These are phyloP conservation scores for Penstemon eatonii DNA, from an alignment of 257 asterid species.

Conservation along the genomic window DNA sequence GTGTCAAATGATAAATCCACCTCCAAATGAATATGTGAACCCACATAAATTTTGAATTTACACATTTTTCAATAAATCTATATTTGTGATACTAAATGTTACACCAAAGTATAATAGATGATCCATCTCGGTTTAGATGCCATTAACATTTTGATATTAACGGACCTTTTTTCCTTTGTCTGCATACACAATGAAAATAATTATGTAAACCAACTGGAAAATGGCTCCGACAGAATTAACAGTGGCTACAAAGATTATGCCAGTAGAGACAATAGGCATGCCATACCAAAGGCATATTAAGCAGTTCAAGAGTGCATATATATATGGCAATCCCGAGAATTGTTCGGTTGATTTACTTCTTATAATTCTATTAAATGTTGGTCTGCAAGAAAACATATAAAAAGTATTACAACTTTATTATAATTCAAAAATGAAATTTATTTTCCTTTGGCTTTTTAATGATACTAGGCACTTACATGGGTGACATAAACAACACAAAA, in stretches of 20 bases:
- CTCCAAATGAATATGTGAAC: too few species aligned
- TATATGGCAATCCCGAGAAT: constrained; percentile 81
- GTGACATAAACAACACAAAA: constrained; percentile 74
- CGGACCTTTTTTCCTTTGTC: constrained; percentile 55
- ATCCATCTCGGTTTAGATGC: background rate
- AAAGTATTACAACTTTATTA: background rate
- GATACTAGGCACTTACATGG: constrained; percentile 60
- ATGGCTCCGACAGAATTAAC: constrained; percentile 77
- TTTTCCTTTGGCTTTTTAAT: background rate
- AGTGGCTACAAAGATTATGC: constrained; percentile 61
- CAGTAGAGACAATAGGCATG: constrained; percentile 64
- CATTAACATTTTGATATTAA: background rate
- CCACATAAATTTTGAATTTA: too few species aligned
- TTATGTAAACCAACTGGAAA: constrained; percentile 63
- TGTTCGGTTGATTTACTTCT: constrained; percentile 74
- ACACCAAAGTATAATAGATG: too few species aligned
- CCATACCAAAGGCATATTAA: constrained; percentile 91
- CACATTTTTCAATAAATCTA: too few species aligned
- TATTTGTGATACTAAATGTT: too few species aligned
- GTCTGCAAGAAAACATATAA: constrained; percentile 43
- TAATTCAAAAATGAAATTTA: background rate
- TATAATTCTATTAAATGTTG: constrained; percentile 71
- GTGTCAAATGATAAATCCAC: too few species aligned
- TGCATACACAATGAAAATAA: constrained; percentile 56
- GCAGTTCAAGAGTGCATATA: constrained; percentile 79